Percentiles rank a stretch among this genome's conserved stretches.
Conservation (phyloP, 192 early-diverging fungal genomes). For the Coemansia reversa region DNA sequence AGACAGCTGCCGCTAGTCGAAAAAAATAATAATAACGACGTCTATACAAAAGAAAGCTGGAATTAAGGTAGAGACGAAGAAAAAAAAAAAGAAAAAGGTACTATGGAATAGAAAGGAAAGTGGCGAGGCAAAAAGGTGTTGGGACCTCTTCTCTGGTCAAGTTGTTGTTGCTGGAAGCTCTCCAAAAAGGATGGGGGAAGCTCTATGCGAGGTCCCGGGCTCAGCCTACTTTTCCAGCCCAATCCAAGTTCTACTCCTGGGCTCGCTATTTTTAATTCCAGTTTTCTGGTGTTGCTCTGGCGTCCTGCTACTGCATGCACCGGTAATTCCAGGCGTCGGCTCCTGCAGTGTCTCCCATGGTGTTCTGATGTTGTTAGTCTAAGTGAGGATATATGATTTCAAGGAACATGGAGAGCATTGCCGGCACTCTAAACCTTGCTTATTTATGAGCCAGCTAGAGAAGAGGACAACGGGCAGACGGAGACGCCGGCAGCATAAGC, state of each 20-base stretch:
- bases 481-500: neutral
- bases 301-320: neutral
- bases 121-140: constrained; percentile 5
- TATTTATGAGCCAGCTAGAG: neutral
- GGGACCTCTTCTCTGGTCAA: constrained; percentile 3
- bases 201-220: neutral
- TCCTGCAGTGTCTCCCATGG: neutral
- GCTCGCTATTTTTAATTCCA: neutral
- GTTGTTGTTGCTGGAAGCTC: neutral
- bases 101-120: constrained; percentile 5
- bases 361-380: neutral
- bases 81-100: constrained; percentile 19
- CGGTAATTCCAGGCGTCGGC: neutral
- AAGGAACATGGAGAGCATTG: neutral
- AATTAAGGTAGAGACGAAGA: constrained; percentile 17
- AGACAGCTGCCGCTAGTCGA: neutral
- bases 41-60: constrained; percentile 12
- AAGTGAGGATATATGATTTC: neutral
- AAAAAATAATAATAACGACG: constrained; percentile 6
- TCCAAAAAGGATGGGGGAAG: neutral
- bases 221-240: neutral
- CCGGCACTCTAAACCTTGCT: neutral
- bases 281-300: neutral
- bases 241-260: neutral
- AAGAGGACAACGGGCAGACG: neutral